phyloP scores from a whole-genome alignment of 345 rosid genomes.

The Rhizophora mangle region DNA sequence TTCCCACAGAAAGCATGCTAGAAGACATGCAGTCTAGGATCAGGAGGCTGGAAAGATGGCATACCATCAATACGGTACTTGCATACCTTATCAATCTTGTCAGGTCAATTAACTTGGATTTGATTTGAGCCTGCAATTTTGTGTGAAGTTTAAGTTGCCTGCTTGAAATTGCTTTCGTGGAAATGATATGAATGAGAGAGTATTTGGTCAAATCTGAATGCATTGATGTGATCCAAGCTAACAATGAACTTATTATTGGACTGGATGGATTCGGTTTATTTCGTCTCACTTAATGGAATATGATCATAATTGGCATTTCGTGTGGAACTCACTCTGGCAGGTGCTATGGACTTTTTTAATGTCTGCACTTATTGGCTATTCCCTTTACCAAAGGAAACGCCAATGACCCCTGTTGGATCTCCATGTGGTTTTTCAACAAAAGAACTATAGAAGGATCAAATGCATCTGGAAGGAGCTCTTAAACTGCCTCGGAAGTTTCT shows the following conservation, averaged over 20 bases:
- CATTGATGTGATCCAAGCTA: too few species aligned
- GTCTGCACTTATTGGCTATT: constrained; percentile 94
- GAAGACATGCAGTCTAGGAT: constrained; percentile 92
- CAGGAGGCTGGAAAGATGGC: constrained; percentile 88
- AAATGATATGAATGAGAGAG: neutral
- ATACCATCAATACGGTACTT: constrained; percentile 81
- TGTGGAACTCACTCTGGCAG: constrained; percentile 31
- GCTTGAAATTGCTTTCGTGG: neutral
- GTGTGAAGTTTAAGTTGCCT: neutral
- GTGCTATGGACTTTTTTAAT: constrained; percentile 94
- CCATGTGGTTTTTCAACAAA: neutral
- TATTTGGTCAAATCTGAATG: neutral
- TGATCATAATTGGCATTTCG: too few species aligned
- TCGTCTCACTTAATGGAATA: too few species aligned
- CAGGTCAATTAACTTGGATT: neutral
- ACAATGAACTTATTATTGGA: too few species aligned
- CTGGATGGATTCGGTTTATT: too few species aligned
- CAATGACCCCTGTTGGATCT: constrained; percentile 27
- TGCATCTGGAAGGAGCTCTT: neutral
- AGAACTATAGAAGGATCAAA: neutral
- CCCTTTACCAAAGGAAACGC: constrained; percentile 89
- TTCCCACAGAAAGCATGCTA: constrained; percentile 63
- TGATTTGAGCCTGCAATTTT: neutral
- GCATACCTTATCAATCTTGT: neutral
- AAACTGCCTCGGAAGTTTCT: too few species aligned